Conservation (phyloP, 2,329 filamentous ascomycete genomes). For the Gaeumannomyces tritici region DNA sequence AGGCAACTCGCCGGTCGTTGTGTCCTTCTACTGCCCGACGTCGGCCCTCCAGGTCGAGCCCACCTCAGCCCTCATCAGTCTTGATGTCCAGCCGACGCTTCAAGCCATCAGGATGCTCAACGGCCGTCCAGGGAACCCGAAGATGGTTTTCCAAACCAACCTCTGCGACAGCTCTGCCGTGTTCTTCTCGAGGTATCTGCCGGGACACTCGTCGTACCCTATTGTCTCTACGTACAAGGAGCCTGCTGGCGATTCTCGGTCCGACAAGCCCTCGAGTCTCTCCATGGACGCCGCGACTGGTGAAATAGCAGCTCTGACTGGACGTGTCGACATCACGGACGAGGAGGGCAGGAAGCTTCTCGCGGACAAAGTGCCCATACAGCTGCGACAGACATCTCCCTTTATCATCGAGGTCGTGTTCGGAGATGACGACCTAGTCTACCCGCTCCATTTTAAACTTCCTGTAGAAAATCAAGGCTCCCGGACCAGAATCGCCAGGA, state of each 20-base stretch:
- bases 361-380: constrained; percentile 24
- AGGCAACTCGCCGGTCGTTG: constrained; percentile 27
- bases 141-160: constrained; percentile 22
- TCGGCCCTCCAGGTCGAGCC: constrained; percentile 22
- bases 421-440: constrained; percentile 17
- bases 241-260: neutral
- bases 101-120: constrained; percentile 15
- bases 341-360: constrained; percentile 25
- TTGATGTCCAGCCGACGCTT: constrained; percentile 19
- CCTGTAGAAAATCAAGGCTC: constrained; percentile 25
- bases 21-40: constrained; percentile 29
- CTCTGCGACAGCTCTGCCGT: constrained; percentile 19
- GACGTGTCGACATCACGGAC: constrained; percentile 27
- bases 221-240: constrained; percentile 14
- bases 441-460: constrained; percentile 26
- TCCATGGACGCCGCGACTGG: constrained; percentile 18
- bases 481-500: constrained; percentile 31
- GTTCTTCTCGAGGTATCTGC: constrained; percentile 25
- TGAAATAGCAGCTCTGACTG: constrained; percentile 25
- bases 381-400: constrained; percentile 26
- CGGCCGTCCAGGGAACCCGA: constrained; percentile 13
- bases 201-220: constrained; percentile 21
- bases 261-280: constrained; percentile 14
- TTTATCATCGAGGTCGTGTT: constrained; percentile 31
- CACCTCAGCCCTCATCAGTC: constrained; percentile 18